Base-by-base conservation (phyloP, 768 basidiomycete genomes). In the Mycena crocata region DNA sequence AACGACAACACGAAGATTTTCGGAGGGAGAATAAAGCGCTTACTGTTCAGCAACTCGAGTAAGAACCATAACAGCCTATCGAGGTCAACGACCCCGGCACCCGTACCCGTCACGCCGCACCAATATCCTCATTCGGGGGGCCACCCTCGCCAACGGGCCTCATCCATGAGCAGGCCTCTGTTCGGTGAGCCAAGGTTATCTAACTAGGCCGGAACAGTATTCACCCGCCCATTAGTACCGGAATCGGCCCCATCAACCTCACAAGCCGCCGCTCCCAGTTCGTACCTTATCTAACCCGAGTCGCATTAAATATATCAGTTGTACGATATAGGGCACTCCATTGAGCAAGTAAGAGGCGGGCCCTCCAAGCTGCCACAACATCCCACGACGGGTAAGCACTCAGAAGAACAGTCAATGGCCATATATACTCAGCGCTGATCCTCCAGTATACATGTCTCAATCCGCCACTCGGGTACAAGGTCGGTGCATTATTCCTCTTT, bases 81-180 rank as follows among this genome's bases (percentile, higher is more conserved):
- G 19, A 45, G 69, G 64, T 70, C 69, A 40, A 64, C 60, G 64
- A 70, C 69, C 39, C 69, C 69, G 17, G 65, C 40, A 21, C 69
- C 69, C n/a, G 61, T 44, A 30, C 52, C 69, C 8, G 62, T 64
- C 37, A 32, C 69, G 39, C 60, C 52, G 21, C 46, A 64, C 44
- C 62, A 64, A 45, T 51, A 44, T 52, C 51, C 62, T 5, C 8
- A 21, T 12, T 44, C 31, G 45, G 64, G 50, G 44, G 26, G 14
- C 37, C 54, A 57, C 45, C 31, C 40, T 54, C 60, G 69, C 17
- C 69, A 61, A 15, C 64, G 69, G 21, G 50, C 69, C 21, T 64
- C 69, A 24, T 70, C 69, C 10, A 45, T 70, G 65, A 67, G 34
- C 37, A 58, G 44, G 51, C 57, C 64, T 9, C 44, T 9, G 28